These are phyloP conservation scores for Cladochytrium replicatum DNA, from an alignment of 192 early-diverging fungal genomes.

Conservation along the genomic window DNA sequence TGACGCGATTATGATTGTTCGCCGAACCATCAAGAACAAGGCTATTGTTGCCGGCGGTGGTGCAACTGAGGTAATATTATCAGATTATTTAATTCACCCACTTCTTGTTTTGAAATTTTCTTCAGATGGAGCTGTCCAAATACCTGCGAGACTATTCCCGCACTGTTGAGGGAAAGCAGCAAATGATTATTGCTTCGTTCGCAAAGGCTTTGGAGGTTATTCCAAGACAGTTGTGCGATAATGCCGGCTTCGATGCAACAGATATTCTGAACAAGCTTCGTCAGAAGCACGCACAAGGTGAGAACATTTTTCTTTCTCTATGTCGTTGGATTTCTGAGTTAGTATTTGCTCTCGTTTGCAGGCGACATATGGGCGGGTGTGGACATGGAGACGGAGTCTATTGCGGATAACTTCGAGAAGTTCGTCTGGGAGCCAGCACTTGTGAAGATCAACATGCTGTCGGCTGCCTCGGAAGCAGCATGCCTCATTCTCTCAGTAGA, in stretches of 20 bases:
- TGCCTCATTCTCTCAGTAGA: conserved; percentile 93
- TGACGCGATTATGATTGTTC: conserved; percentile 99
- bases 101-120: conserved; percentile 1
- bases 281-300: conserved; percentile 75
- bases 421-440: conserved; percentile 99
- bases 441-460: conserved; percentile 94
- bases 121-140: conserved; percentile 88
- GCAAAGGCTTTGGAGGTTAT: conserved; percentile 95
- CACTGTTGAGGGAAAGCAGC: conserved; percentile 96
- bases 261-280: conserved; percentile 96
- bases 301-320: neutral
- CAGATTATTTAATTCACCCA: neutral
- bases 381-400: conserved; percentile 78
- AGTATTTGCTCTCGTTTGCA: conserved; percentile 11
- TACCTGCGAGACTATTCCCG: conserved; percentile 86
- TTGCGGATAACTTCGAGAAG: conserved; percentile 79
- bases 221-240: conserved; percentile 96
- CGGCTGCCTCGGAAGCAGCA: conserved; percentile 90
- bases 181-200: conserved; percentile 89
- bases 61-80: conserved; percentile 62
- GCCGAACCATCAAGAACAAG: conserved; percentile 94
- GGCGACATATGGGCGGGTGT: conserved; percentile 84
- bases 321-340: neutral
- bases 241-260: conserved; percentile 97
- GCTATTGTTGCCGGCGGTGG: conserved; percentile 94